Conservation (phyloP, 305 asterid genomes). For the Euphrasia arctica region DNA sequence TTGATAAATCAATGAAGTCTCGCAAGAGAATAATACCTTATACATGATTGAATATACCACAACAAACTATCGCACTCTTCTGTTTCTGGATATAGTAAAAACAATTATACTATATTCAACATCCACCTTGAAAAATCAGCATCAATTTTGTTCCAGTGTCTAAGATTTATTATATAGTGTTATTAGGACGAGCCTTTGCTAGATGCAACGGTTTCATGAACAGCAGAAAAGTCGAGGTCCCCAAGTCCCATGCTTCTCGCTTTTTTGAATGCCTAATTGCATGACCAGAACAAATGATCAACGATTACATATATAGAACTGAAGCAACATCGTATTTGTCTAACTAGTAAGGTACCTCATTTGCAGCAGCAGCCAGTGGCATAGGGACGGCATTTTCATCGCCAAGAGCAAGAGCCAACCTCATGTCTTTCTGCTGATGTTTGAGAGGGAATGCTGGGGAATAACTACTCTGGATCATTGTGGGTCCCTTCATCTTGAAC, state of each 20-base stretch:
- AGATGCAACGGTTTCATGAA: slow-evolving; percentile 54
- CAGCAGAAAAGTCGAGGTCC: slow-evolving; percentile 91
- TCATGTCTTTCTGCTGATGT: slow-evolving; percentile 98
- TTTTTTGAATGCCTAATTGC: slow-evolving; percentile 77
- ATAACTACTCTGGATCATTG: slow-evolving; percentile 69
- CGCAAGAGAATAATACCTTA: background rate
- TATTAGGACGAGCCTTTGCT: slow-evolving; percentile 40
- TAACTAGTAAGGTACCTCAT: slow-evolving; percentile 53
- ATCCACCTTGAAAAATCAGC: slow-evolving; percentile 10
- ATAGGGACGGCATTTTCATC: slow-evolving; percentile 81
- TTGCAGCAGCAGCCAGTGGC: slow-evolving; percentile 98
- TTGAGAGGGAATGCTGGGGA: slow-evolving; percentile 93
- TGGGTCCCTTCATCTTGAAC: slow-evolving; percentile 92
- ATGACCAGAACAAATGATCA: slow-evolving; percentile 5
- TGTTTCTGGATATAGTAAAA: slow-evolving; percentile 7
- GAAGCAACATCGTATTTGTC: background rate
- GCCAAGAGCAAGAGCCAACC: slow-evolving; percentile 92
- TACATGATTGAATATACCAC: background rate
- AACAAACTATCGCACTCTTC: background rate
- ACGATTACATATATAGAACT: background rate
- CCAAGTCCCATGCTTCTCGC: slow-evolving; percentile 89
- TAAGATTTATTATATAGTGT: slow-evolving; percentile 8
- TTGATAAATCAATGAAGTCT: background rate
- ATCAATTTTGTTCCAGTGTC: background rate
- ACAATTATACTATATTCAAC: slow-evolving; percentile 8